These are phyloP conservation scores for Myxozyma neglecta DNA, from an alignment of 805 yeast species.

Conservation along the genomic window DNA sequence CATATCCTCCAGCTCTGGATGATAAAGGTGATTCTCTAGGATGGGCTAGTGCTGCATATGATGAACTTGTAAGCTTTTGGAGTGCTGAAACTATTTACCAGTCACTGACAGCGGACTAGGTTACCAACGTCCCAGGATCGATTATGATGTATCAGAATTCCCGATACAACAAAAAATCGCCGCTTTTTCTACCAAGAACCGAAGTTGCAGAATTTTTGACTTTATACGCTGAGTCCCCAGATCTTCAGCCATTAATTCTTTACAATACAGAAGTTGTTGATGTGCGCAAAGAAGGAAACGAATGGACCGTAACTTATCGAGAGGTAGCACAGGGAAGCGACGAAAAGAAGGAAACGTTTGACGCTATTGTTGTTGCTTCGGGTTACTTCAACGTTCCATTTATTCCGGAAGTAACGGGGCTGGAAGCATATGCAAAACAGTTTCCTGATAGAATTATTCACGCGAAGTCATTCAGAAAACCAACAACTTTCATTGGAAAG, in stretches of 20 bases:
- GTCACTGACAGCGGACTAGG: conserved; percentile 1
- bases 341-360: conserved; percentile 43
- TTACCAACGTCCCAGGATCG: conserved; percentile 64
- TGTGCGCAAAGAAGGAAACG: conserved; percentile 40
- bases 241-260: conserved; percentile 45
- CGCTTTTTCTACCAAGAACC: conserved; percentile 57
- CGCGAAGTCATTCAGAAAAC: conserved; percentile 55
- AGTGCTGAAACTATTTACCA: background rate
- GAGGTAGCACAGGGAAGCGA: background rate
- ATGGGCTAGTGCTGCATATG: conserved; percentile 61
- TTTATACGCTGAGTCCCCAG: conserved; percentile 47
- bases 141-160: conserved; percentile 65
- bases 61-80: conserved; percentile 46
- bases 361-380: conserved; percentile 62
- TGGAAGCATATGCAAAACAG: conserved; percentile 48
- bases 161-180: conserved; percentile 47
- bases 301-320: conserved; percentile 48
- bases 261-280: conserved; percentile 53
- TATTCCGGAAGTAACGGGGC: conserved; percentile 57
- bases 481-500: conserved; percentile 47
- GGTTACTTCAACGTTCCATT: conserved; percentile 67
- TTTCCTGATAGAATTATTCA: conserved; percentile 55
- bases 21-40: conserved; percentile 37
- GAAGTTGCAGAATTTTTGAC: conserved; percentile 64
- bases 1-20: conserved; percentile 29